Percentiles rank a stretch among this genome's conserved stretches.
Conservation (phyloP, 352 stramenopile genomes). For the Phytophthora macrochlamydospora region DNA sequence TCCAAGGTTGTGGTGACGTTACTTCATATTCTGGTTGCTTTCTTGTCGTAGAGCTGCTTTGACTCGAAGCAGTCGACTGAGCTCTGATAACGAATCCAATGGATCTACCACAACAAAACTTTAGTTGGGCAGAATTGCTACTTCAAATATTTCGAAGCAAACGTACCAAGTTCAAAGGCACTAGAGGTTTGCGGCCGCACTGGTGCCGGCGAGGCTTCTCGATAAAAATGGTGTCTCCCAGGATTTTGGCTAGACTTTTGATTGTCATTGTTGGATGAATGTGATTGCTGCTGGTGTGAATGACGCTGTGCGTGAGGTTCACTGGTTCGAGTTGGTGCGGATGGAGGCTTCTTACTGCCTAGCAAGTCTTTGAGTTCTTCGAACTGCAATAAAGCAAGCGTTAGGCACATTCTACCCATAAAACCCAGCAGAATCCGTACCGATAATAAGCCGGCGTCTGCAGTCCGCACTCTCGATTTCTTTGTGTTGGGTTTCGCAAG, state of each 20-base stretch:
- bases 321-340: background rate
- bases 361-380: slow-evolving; percentile 51
- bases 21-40: background rate
- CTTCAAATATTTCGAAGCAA: background rate
- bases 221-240: background rate
- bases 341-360: slow-evolving; percentile 29
- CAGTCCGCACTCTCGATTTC: background rate
- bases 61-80: slow-evolving; percentile 60
- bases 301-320: background rate
- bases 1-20: background rate
- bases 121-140: background rate
- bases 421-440: slow-evolving; percentile 14
- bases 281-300: background rate
- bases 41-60: slow-evolving; percentile 46
- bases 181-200: slow-evolving; percentile 1
- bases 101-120: slow-evolving; percentile 30
- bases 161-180: slow-evolving; percentile 32
- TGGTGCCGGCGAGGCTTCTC: background rate
- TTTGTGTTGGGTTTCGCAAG: too few relatives aligned
- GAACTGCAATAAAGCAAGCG: slow-evolving; percentile 28
- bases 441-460: slow-evolving; percentile 50
- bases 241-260: background rate
- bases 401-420: background rate
- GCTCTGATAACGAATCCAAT: slow-evolving; percentile 55
- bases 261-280: background rate